Evolutionary conservation across 2,329 filamentous ascomycete species (phyloP), one percentile per base, ranked within the genome.

Genomic region (Hypomyces rosellus): DNA sequence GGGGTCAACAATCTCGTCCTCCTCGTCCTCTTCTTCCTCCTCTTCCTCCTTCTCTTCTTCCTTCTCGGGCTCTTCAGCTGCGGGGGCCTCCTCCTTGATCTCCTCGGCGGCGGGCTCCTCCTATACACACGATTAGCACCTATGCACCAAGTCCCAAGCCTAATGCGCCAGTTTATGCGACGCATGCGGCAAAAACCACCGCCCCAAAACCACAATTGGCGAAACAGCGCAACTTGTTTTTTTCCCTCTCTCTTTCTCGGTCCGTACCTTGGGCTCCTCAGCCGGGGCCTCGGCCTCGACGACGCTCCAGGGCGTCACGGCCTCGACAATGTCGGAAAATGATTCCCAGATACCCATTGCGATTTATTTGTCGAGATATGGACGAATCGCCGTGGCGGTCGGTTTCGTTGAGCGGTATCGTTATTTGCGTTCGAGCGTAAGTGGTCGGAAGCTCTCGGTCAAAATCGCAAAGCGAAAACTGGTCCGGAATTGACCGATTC

Each of bases 1-100:
- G 62, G 86, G 84, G 69, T 97, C 92, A 61, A 86, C 84, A 54
- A 91, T 86, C 55, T 92, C 88, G 47, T 93, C 88, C 53, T 91
- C 88, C 16, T 89, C 85, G 34, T 86, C 85, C 34, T 86, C 84
- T 40, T 86, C 85, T 22, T 84, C 86, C 40, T 84, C 82, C 33
- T 80, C 81, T 34, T 78, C 82, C 22, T 76, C 81, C 15, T 78
- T 77, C 38, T 72, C 74, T 8, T 72, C 77, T 40, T 76, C 79
- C 16, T 72, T 72, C 22, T 64, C 74, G 25, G 73, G 74, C 48
- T 71, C 73, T 13, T 72, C 69, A 30, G 25, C 25, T 30, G 25
- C 25, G 25, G 25, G 25, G 49, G 72, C 71, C 48, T 74, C 71
- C 54, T 79, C 75, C 43, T 66, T 63, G 45, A 73, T 71, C 40